These are phyloP conservation scores for Gymnopilus junonius DNA, from an alignment of 768 basidiomycete species.

Conservation along the genomic window DNA sequence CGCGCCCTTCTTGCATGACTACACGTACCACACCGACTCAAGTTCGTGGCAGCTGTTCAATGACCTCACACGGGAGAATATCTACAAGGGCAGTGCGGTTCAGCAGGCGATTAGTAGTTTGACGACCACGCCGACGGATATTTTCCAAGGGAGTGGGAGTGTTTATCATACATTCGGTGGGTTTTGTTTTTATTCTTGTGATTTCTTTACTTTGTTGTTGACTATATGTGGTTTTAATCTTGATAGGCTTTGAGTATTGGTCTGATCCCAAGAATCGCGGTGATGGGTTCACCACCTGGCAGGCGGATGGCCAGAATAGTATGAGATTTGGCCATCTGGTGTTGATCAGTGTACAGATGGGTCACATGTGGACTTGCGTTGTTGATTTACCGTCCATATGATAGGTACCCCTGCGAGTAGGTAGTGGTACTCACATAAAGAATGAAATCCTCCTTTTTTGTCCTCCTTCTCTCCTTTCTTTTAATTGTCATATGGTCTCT, in stretches of 20 bases:
- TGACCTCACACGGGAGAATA: constrained; percentile 38
- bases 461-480: background rate
- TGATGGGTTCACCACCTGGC: constrained; percentile 79
- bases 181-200: constrained; percentile 18
- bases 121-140: constrained; percentile 50
- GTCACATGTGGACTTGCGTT: background rate
- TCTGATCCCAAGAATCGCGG: constrained; percentile 55
- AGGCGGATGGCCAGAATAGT: constrained; percentile 57
- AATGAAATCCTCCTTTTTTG: no score
- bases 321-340: constrained; percentile 50
- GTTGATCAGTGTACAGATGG: constrained; percentile 42
- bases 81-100: constrained; percentile 56
- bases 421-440: background rate
- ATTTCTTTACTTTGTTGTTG: background rate
- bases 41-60: constrained; percentile 41
- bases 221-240: no score
- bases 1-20: constrained; percentile 56
- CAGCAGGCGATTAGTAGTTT: constrained; percentile 61
- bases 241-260: constrained; percentile 85
- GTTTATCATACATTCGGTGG: constrained; percentile 53
- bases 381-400: background rate
- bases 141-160: constrained; percentile 62
- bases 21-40: constrained; percentile 38
- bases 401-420: background rate
- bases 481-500: background rate